phyloP scores from a whole-genome alignment of 805 yeast species.

The Ogataea zsoltii region DNA sequence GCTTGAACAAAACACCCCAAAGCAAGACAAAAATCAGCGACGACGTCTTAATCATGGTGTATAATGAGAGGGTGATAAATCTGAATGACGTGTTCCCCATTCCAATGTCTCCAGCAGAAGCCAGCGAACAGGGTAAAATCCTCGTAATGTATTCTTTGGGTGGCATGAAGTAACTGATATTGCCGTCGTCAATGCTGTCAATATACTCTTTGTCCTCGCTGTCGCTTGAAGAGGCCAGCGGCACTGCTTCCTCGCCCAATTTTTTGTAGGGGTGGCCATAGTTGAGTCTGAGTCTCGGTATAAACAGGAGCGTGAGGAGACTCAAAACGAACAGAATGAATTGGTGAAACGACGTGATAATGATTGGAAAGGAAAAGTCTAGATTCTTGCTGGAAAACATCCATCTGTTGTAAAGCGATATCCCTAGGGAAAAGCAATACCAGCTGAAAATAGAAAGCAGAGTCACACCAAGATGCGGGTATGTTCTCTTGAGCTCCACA shows the following conservation, averaged over 20 bases:
- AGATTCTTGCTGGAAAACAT: constrained; percentile 82
- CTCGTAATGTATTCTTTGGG: constrained; percentile 47
- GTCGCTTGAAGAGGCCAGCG: constrained; percentile 7
- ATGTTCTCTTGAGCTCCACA: constrained; percentile 17
- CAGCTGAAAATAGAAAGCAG: constrained; percentile 42
- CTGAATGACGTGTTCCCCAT: constrained; percentile 82
- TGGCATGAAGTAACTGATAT: constrained; percentile 28
- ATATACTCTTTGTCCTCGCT: constrained; percentile 9
- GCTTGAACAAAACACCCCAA: constrained; percentile 79
- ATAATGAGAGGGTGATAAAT: constrained; percentile 76
- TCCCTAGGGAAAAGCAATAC: constrained; percentile 68
- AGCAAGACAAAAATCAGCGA: constrained; percentile 84
- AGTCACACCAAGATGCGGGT: constrained; percentile 31
- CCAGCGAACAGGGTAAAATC: constrained; percentile 81
- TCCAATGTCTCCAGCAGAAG: constrained; percentile 93
- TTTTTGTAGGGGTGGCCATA: constrained; percentile 4
- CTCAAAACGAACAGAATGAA: constrained; percentile 61
- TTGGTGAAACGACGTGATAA: constrained; percentile 87
- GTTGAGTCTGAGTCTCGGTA: constrained; percentile 51
- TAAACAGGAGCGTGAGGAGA: constrained; percentile 41
- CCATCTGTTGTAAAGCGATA: constrained; percentile 91
- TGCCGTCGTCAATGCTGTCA: constrained; percentile 11
- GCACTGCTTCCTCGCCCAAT: constrained; percentile 22
- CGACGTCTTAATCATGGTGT: constrained; percentile 91
- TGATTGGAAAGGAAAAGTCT: constrained; percentile 78